Base-by-base conservation (phyloP, 1,284 basidiomycete genomes). In the Ustilago lituana region DNA sequence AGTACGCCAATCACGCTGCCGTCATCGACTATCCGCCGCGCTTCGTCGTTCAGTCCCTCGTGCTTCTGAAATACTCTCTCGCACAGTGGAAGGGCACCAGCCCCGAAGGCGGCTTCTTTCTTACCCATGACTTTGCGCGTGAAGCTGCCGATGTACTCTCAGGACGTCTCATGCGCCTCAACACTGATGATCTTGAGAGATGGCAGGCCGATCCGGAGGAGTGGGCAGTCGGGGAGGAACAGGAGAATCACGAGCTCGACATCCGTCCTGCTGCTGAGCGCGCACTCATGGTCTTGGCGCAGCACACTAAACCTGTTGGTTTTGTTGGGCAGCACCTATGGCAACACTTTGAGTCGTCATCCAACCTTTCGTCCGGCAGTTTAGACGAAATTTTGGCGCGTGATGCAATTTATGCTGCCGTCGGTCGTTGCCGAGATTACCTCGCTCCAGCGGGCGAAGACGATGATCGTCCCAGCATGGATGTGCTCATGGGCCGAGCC, bases 251-350 rank as follows among this genome's bases (percentile, higher is more conserved):
- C 45, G 73, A 78, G 33, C 65, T 77, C 20, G 80, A 82, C 41
- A 72, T 82, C 29, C 70, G 80, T 0, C 79, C 79, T 11, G 76
- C 79, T 0, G 80, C 80, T 6, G 79, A 80, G 37, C 61, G 75
- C 22, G 60, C 74, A 11, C 58, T 82, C 26, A 59, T 78, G 58
- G 65, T 72, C 2, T 48, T 81, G 5, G 76, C 76, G 2, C 58
- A 67, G 31, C 40, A 62, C 24, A 69, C 69, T 9, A 72, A 71
- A 23, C 73, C 67, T 5, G 62, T 55, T 15, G 73, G 56, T 7
- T 59, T 52, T 19, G 49, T 81, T 14, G 71, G 75, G n/a, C 58
- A 75, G 45, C 57, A 69, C n/a, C 29, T 81, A 10, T 80, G 73
- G 75, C 44, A 41, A 10, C 62, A 62, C 31, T 81, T 79, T 31